These are phyloP conservation scores for Wallemia mellicola DNA, from an alignment of 1,284 basidiomycete genomes.

Conservation along the genomic window DNA sequence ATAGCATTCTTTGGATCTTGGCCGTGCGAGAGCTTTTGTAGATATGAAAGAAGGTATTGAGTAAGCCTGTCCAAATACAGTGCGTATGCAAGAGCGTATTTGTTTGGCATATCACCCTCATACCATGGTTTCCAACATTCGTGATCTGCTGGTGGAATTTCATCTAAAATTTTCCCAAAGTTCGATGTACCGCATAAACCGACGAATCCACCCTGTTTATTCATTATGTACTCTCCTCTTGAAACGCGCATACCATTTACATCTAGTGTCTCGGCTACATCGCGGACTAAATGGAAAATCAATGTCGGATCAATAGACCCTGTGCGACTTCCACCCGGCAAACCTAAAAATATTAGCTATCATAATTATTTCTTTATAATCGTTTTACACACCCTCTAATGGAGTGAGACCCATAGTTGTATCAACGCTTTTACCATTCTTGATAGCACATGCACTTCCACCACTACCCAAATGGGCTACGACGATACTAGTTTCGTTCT, in stretches of 20 bases:
- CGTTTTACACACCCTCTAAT: conserved; percentile 20
- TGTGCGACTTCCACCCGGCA: conserved; percentile 59
- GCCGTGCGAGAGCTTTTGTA: conserved; percentile 29
- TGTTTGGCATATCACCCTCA: conserved; percentile 10
- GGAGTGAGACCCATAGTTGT: conserved; percentile 59
- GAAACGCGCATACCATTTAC: conserved; percentile 32
- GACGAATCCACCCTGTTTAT: conserved; percentile 33
- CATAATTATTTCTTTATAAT: not conserved
- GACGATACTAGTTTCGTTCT: conserved; percentile 30
- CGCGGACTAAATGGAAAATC: conserved; percentile 53
- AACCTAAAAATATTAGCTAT: conserved; percentile 15
- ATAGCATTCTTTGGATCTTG: conserved; percentile 16
- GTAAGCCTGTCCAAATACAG: conserved; percentile 43
- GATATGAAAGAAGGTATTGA: conserved; percentile 38
- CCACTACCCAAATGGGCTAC: conserved; percentile 58
- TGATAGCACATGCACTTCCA: conserved; percentile 44
- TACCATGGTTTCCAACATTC: conserved; percentile 11
- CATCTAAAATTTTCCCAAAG: conserved; percentile 31
- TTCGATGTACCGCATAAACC: conserved; percentile 43
- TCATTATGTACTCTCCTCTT: conserved; percentile 45
- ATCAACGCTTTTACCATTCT: conserved; percentile 37
- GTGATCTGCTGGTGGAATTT: conserved; percentile 14
- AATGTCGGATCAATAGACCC: conserved; percentile 53
- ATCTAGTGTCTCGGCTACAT: conserved; percentile 17
- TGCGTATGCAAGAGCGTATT: conserved; percentile 30